These are phyloP conservation scores for Neonothopanus nambi DNA, from an alignment of 1,284 basidiomycete genomes.

Conservation along the genomic window DNA sequence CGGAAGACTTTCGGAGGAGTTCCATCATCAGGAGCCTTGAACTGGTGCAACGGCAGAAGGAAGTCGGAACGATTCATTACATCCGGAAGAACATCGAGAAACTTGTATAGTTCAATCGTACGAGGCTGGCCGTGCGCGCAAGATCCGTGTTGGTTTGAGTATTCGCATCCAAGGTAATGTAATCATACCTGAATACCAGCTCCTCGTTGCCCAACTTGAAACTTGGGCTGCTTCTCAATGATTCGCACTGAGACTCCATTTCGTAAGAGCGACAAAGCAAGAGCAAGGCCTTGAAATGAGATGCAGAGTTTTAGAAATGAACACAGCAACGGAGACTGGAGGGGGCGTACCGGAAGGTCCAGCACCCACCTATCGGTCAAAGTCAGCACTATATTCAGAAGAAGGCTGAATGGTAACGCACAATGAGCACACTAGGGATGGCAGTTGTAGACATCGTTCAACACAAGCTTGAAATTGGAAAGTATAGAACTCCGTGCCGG, in stretches of 20 bases:
- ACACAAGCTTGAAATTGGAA: no score
- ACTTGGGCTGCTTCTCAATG: conserved; percentile 17
- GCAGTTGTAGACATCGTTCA: no score
- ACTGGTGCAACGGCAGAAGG: background rate
- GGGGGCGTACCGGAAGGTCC: conserved; percentile 41
- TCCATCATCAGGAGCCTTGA: background rate
- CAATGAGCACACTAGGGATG: no score
- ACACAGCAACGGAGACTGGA: background rate
- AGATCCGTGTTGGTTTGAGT: no score
- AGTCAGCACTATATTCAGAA: no score
- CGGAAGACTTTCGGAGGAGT: background rate
- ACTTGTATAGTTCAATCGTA: conserved; percentile 14
- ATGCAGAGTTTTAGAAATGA: background rate
- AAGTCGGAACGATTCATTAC: conserved; percentile 9
- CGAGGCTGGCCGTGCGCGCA: conserved; percentile 7
- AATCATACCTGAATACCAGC: conserved; percentile 12
- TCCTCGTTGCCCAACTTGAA: conserved; percentile 19
- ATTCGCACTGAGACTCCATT: conserved; percentile 21
- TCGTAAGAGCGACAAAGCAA: conserved; percentile 18
- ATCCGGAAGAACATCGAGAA: conserved; percentile 12
- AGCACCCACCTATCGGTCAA: conserved; percentile 27
- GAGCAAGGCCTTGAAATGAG: conserved; percentile 26
- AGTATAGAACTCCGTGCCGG: no score
- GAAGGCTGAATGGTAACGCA: no score
- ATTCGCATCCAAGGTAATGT: no score